Base-by-base conservation (phyloP, 2,329 filamentous ascomycete species). In the Aspergillus udagawae region DNA sequence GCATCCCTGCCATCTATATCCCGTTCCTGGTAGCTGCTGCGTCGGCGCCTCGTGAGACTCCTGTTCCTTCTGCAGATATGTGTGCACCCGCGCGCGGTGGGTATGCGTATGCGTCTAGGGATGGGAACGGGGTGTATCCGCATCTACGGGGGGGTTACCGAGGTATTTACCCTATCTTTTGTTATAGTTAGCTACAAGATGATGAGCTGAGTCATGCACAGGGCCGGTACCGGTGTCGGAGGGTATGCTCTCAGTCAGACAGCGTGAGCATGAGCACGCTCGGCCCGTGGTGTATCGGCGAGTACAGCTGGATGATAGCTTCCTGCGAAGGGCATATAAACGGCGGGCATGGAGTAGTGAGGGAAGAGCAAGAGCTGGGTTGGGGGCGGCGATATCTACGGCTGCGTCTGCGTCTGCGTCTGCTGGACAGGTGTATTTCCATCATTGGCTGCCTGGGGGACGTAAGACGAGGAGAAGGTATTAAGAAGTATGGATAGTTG, bases 271-370 rank as follows among this genome's bases (percentile, higher is more conserved):
- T 14, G 29, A 20, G n/a, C 8, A 8, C 12, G 8, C 12, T 42
- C 29, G 23, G 4, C 27, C 1, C 1, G 25, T 20, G 9, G 29
- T 23, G 23, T 14, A 44, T 10, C 32, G 32, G 12, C 32, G 12
- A 4, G 14, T 38, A 5, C 32, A 10, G 1, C 48, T 60, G 5
- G 58, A 60, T 45, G 58, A 58, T 49, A 60, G 58, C 48, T 60
- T 60, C 28, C 21, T 60, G 49, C 44, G 53, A 3, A 21, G 58
- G 23, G 55, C 55, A 27, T 60, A 60, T 53, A 60, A 60, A 32
- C 47, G 55, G 23, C 28, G 58, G 23, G 8, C 41, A n/a, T 20
- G 42, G 38, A 42, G 38, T 20, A 29, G 14, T 20, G 38, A 17
- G 4, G 42, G 4, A 3, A 38, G 32, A 17, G 32, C 4, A 3